Conservation (phyloP, 2,329 filamentous ascomycete genomes). For the Akanthomyces dipterigenus region DNA sequence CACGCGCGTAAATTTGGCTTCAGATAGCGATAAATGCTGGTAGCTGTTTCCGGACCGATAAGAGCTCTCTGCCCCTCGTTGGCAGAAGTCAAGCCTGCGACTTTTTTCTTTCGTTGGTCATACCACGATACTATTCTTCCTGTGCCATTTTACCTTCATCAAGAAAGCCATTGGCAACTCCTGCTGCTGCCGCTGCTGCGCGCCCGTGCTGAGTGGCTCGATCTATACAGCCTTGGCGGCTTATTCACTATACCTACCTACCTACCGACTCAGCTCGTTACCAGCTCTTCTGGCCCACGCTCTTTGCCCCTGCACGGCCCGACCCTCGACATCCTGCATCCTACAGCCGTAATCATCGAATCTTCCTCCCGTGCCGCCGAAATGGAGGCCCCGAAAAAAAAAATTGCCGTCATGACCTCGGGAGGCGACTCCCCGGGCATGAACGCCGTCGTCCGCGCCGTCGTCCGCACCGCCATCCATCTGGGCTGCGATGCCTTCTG, state of each 20-base stretch:
- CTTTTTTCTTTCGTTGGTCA: background rate
- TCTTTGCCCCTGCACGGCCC: background rate
- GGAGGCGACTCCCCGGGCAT: constrained; percentile 93
- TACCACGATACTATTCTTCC: background rate
- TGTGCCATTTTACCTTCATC: background rate
- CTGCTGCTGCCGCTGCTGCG: background rate
- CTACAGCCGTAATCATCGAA: background rate
- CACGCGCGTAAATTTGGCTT: background rate
- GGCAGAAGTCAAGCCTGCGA: background rate
- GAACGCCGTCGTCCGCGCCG: constrained; percentile 84
- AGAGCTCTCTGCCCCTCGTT: constrained; percentile 8
- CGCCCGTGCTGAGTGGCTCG: background rate
- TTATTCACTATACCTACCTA: background rate
- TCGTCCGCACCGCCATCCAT: constrained; percentile 86
- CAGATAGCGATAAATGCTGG: background rate
- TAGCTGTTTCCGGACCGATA: constrained; percentile 9
- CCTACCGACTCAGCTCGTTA: background rate
- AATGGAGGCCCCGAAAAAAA: constrained; percentile 43
- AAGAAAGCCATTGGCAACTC: background rate
- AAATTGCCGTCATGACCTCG: constrained; percentile 88
- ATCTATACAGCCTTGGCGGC: background rate
- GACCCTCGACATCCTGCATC: background rate
- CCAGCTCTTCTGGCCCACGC: background rate
- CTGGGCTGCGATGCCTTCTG: constrained; percentile 73
- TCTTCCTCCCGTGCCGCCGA: background rate